These are phyloP conservation scores for Pseudozyma sp. DNA, from an alignment of 1,284 basidiomycete genomes.

Conservation along the genomic window DNA sequence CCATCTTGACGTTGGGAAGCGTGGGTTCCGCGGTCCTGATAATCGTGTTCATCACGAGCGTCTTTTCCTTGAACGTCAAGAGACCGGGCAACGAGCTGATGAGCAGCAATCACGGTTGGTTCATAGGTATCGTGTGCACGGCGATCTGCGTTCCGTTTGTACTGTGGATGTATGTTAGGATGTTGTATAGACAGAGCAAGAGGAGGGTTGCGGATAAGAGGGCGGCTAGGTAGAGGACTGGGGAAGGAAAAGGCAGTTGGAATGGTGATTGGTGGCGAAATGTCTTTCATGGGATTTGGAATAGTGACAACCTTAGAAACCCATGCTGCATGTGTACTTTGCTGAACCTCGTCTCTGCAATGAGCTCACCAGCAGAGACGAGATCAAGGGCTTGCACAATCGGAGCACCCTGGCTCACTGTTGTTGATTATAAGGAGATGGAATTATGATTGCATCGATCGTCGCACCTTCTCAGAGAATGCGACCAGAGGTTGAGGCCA, in stretches of 20 bases:
- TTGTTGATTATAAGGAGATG: too few relatives aligned
- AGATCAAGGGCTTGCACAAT: too few relatives aligned
- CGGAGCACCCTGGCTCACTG: too few relatives aligned
- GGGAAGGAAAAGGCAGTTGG: too few relatives aligned
- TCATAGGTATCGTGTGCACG: conserved; percentile 16
- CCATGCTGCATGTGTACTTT: too few relatives aligned
- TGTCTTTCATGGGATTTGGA: too few relatives aligned
- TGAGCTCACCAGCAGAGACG: too few relatives aligned
- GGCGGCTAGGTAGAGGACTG: conserved; percentile 19
- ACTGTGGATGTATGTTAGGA: conserved; percentile 14
- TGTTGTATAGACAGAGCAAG: conserved; percentile 23
- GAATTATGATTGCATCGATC: not conserved
- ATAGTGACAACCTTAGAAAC: too few relatives aligned
- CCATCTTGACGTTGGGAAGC: conserved; percentile 72
- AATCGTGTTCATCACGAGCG: conserved; percentile 50
- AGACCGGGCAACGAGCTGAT: conserved; percentile 70
- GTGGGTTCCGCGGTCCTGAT: conserved; percentile 78
- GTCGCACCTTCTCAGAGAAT: not conserved
- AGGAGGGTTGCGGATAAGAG: conserved; percentile 12
- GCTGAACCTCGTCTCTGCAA: too few relatives aligned
- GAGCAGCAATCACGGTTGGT: conserved; percentile 20
- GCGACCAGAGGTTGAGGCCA: not conserved
- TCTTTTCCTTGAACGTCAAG: conserved; percentile 72
- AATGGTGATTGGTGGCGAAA: too few relatives aligned
- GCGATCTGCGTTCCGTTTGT: conserved; percentile 1